Percentiles rank a stretch among this genome's conserved stretches.
phyloP scores from a whole-genome alignment of 768 basidiomycete species.

The Calocera viscosa region DNA sequence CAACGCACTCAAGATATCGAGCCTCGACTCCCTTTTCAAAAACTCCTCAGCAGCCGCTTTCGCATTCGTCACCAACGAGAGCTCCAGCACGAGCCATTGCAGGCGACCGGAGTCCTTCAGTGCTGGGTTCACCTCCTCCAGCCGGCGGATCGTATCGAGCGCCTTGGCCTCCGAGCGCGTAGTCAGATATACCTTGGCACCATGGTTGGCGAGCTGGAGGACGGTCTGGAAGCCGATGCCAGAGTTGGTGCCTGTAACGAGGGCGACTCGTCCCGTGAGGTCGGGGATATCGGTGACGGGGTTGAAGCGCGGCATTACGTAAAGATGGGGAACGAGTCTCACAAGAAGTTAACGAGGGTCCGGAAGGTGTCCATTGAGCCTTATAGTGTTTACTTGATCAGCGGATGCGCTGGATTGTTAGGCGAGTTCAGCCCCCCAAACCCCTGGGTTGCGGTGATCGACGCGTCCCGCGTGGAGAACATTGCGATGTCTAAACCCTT shows the following conservation, averaged over 20 bases:
- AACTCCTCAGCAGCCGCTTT: conserved; percentile 40
- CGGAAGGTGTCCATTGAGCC: too few relatives aligned
- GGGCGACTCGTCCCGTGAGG: conserved; percentile 15
- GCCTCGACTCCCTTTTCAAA: conserved; percentile 36
- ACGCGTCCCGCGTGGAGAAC: too few relatives aligned
- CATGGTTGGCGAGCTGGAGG: conserved; percentile 8
- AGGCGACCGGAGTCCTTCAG: conserved; percentile 35
- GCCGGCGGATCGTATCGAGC: conserved; percentile 34
- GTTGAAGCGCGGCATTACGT: too few relatives aligned
- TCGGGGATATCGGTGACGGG: conserved; percentile 11
- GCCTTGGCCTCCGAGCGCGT: conserved; percentile 39
- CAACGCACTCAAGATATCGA: conserved; percentile 43
- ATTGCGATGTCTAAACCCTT: too few relatives aligned
- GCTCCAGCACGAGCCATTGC: conserved; percentile 40
- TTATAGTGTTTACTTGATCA: too few relatives aligned
- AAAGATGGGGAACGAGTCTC: too few relatives aligned
- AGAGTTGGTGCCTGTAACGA: conserved; percentile 15
- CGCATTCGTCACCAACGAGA: conserved; percentile 37
- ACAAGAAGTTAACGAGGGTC: too few relatives aligned
- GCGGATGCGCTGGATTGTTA: too few relatives aligned
- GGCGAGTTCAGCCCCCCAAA: too few relatives aligned
- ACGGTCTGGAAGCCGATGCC: conserved; percentile 14
- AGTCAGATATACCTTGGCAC: conserved; percentile 38
- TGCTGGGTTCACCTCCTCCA: conserved; percentile 27
- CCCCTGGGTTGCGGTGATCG: too few relatives aligned